These are phyloP conservation scores for Westerdykella ornata DNA, from an alignment of 2,329 filamentous ascomycete species.

Conservation along the genomic window DNA sequence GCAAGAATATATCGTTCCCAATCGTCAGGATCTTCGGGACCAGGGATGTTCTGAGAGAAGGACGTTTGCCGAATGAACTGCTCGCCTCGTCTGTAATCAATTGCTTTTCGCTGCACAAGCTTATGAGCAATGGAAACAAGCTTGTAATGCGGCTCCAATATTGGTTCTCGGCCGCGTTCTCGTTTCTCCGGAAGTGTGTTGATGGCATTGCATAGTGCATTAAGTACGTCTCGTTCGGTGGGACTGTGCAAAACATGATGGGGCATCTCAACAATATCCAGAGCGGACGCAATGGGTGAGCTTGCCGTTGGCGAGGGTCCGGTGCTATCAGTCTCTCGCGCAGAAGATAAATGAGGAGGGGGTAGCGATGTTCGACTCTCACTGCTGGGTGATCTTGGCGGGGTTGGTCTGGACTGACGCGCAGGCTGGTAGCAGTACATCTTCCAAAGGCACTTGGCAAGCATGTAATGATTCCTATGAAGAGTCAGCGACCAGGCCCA, in stretches of 20 bases:
- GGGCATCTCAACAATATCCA: too few relatives aligned
- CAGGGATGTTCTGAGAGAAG: conserved; percentile 49
- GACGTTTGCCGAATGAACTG: conserved; percentile 48
- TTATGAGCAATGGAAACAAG: conserved; percentile 78
- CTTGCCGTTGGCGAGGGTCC: too few relatives aligned
- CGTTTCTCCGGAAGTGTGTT: conserved; percentile 54
- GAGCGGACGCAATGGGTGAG: too few relatives aligned
- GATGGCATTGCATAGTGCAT: conserved; percentile 54
- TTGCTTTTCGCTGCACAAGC: conserved; percentile 53
- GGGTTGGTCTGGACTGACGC: not conserved
- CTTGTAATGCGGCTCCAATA: conserved; percentile 90
- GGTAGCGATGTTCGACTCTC: too few relatives aligned
- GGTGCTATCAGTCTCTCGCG: too few relatives aligned
- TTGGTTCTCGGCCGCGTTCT: conserved; percentile 62
- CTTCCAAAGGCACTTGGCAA: conserved; percentile 67
- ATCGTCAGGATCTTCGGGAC: conserved; percentile 45
- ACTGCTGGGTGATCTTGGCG: too few relatives aligned
- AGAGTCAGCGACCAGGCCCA: not conserved
- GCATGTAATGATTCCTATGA: conserved; percentile 55
- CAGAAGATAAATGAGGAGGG: too few relatives aligned
- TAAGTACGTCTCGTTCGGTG: conserved; percentile 45
- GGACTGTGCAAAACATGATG: too few relatives aligned
- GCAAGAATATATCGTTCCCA: conserved; percentile 58
- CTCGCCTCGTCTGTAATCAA: conserved; percentile 43
- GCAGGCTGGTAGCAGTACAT: conserved; percentile 50